Evolutionary conservation across 2,329 filamentous ascomycete genomes (phyloP), one percentile per base, ranked within the genome.

Genomic region (Emericellopsis cladophorae): DNA sequence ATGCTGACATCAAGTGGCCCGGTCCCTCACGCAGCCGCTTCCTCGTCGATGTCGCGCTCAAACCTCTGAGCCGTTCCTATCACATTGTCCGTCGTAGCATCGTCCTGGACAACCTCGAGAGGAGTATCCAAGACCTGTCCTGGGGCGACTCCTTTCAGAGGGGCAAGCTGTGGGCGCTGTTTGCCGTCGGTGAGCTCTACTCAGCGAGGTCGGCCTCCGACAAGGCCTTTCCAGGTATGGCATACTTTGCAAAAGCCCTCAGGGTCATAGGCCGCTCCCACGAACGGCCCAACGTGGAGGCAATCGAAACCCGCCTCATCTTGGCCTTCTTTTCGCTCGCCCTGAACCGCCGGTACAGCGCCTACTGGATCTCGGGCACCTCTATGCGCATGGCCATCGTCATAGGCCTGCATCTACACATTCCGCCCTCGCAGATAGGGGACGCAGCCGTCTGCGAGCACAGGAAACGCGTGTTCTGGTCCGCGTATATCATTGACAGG

Each of bases 161-260:
- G 11, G 63, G 62, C 45, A 67, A 67, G 36, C 42, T 69, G 0
- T 65, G 62, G 53, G 63, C 61, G 0, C 36, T 69, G 4, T 66
- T 70, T 44, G 66, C 66, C 0, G 54, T 70, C 6, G 66, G 66
- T 0, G 65, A 68, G 43, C 58, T 64, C 26, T 68, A 67, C 24
- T 66, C 66, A 0, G 60, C 58, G 0, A 52, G 63, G n/a, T 50
- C 51, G 1, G 56, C 59, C 3, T 56, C 58, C 1, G 56, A 55
- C 7, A 47, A 50, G 9, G 48, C 54, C 1, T 66, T 68, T 39
- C 67, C 66, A 1, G 67, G 67, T 0, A 49, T 68, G 40, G 44
- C 47, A 0, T 70, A 68, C 35, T 70, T 66, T 48, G 57, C 59
- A 0, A 52, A 58, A 3, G 64, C 66, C 0, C 62, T 57, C 5